Evolutionary conservation across 116 monocot genomes (phyloP).

Genomic region (Papilionanthe hybrid): DNA sequence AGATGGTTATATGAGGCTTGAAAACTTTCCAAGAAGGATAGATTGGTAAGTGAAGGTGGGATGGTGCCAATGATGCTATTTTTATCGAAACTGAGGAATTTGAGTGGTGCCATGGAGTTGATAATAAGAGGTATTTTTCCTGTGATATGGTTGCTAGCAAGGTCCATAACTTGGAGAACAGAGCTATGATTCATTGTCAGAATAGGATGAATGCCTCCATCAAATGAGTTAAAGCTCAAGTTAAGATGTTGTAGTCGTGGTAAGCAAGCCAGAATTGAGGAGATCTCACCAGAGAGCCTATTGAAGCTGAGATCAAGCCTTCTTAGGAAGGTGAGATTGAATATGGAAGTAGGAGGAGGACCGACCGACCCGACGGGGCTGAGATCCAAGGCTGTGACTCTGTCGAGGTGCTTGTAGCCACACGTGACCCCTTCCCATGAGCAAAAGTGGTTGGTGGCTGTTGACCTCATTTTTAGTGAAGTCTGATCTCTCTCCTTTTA

Average conservation of each 20-base stretch:
- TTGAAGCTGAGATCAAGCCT: background rate
- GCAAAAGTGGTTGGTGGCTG: constrained; percentile 9
- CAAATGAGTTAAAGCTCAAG: constrained; percentile 1
- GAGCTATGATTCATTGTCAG: background rate
- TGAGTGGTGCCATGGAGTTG: background rate
- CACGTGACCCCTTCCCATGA: constrained; percentile 8
- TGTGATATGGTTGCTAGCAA: background rate
- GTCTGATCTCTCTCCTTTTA: too few relatives aligned
- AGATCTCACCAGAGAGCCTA: background rate
- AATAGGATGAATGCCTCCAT: background rate
- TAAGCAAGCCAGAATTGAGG: background rate
- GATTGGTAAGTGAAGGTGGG: background rate
- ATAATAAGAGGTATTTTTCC: background rate
- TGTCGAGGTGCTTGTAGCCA: background rate
- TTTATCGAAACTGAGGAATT: background rate
- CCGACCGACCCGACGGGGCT: background rate
- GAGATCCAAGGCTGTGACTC: constrained; percentile 10
- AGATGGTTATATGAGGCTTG: background rate
- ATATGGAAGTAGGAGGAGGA: background rate
- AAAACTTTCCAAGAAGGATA: background rate
- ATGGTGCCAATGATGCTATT: constrained; percentile 4
- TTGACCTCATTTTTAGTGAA: too few relatives aligned
- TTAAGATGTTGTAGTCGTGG: background rate
- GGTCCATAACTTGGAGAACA: background rate
- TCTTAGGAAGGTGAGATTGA: constrained; percentile 8